These are phyloP conservation scores for Sanghuangporus baumii DNA, from an alignment of 1,284 basidiomycete genomes.

Conservation along the genomic window DNA sequence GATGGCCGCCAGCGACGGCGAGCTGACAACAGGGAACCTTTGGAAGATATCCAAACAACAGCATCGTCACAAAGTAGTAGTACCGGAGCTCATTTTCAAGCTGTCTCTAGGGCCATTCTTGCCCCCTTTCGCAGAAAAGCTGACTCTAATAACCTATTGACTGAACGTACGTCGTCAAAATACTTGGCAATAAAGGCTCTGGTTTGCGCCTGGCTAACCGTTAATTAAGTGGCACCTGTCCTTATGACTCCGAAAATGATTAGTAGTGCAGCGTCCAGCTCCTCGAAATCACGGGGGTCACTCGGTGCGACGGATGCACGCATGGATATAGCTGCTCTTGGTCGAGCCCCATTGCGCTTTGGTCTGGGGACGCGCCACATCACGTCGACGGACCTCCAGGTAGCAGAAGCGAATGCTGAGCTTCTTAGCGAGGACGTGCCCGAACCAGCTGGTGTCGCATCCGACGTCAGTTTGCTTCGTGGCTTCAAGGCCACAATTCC, in stretches of 20 bases:
- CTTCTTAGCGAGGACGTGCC: slow-evolving; percentile 71
- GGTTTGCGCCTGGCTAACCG: not conserved
- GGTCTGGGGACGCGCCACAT: slow-evolving; percentile 58
- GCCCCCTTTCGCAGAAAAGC: slow-evolving; percentile 65
- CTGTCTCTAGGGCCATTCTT: slow-evolving; percentile 61
- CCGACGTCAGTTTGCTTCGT: slow-evolving; percentile 69
- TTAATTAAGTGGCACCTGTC: slow-evolving; percentile 74
- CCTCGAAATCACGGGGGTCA: slow-evolving; percentile 43
- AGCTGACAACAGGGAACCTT: slow-evolving; percentile 12
- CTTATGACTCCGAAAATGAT: slow-evolving; percentile 87
- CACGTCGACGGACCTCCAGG: slow-evolving; percentile 78
- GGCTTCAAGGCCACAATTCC: slow-evolving; percentile 93
- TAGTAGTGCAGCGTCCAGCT: slow-evolving; percentile 56
- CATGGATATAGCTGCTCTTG: slow-evolving; percentile 67
- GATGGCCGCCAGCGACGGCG: slow-evolving; percentile 13
- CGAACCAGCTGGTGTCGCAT: slow-evolving; percentile 55
- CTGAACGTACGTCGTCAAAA: slow-evolving; percentile 52
- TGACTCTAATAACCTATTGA: slow-evolving; percentile 62
- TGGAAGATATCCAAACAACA: slow-evolving; percentile 16
- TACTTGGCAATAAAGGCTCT: not conserved
- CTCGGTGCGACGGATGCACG: slow-evolving; percentile 34
- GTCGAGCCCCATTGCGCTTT: slow-evolving; percentile 65
- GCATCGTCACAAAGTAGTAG: slow-evolving; percentile 8
- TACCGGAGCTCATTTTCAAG: slow-evolving; percentile 34
- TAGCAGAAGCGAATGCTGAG: slow-evolving; percentile 77